Base-by-base conservation (phyloP, 768 basidiomycete genomes). In the Leccinum subgranulosum region DNA sequence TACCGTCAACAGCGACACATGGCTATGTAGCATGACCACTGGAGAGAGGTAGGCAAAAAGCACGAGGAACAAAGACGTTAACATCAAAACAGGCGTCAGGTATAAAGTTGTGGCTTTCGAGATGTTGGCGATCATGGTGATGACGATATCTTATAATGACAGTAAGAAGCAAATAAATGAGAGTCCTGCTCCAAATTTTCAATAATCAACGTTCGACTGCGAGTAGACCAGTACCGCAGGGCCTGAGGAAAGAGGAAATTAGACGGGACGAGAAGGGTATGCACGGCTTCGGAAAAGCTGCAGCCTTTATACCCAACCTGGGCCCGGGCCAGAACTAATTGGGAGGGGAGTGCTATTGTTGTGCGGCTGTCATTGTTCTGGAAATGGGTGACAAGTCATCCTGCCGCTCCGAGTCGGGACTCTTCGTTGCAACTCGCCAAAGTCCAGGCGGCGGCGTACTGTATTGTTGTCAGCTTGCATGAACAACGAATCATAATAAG, bases 1-100 rank as follows among this genome's bases (percentile, higher is more conserved):
- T 3, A 92, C 84, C 2, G 77, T 81, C 47, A 90, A 74, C 34
- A 92, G 76, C 6, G 87, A 77, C 19, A 92, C 88, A 61, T 79
- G 77, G 61, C 77, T 77, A 31, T 83, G 81, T 11, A 91, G 76
- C 64, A 88, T 69, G 51, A 84, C 63, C 5, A 75, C 76, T 0
- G 90, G 90, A 1, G 90, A 81, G n/a, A 90, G 73, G 60, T 82
- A 88, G 4, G 84, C 80, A 60, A 92, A 82, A 2, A 90, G 66
- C 4, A 83, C 76, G 43, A 92, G 82, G 33, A 92, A 63, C 50
- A 87, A 73, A 10, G 88, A 81, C 5, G 88, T 83, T 45, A 91
- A 73, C 59, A 83, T 79, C 50, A 92, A 73, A 5, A 88, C 23
- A 23, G 88, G 87, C 2, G 88, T 79, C 52, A 92, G 77, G 66